Conservation (phyloP, 306 rosid genomes). For the Vigna nakashimae region DNA sequence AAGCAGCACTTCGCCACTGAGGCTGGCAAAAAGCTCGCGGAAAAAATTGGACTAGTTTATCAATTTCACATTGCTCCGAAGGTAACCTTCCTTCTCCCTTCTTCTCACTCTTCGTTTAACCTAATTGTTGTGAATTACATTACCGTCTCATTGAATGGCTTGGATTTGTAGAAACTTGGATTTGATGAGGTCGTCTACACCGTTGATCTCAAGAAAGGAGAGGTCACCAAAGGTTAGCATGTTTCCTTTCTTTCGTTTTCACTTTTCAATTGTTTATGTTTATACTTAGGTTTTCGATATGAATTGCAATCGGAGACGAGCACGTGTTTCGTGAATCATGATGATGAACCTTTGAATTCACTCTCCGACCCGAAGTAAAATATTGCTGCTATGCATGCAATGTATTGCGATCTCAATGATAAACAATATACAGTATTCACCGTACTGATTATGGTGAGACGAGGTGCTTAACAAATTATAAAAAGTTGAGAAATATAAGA, state of each 20-base stretch:
- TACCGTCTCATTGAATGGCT: not conserved
- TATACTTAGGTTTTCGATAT: not conserved
- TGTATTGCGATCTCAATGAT: not conserved
- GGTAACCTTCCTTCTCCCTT: constrained; percentile 47
- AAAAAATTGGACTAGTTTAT: constrained; percentile 77
- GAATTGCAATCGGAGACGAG: not conserved
- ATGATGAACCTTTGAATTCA: not conserved
- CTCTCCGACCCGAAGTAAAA: not conserved
- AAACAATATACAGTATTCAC: not conserved
- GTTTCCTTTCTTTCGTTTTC: not conserved
- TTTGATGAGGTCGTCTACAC: constrained; percentile 70
- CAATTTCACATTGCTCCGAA: constrained; percentile 88
- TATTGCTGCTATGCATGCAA: not conserved
- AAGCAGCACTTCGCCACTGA: constrained; percentile 76
- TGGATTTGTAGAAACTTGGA: constrained; percentile 76
- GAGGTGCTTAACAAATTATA: no score
- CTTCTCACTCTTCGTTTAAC: not conserved
- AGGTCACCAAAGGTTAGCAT: constrained; percentile 74
- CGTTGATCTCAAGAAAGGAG: constrained; percentile 92
- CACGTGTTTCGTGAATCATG: not conserved
- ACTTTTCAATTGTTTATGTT: not conserved
- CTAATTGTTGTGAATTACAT: not conserved
- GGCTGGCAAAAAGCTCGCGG: constrained; percentile 64
- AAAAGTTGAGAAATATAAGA: no score
- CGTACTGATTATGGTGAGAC: not conserved